Evolutionary conservation across 2,329 filamentous ascomycete species (phyloP).

Genomic region (Macrophomina tecta): DNA sequence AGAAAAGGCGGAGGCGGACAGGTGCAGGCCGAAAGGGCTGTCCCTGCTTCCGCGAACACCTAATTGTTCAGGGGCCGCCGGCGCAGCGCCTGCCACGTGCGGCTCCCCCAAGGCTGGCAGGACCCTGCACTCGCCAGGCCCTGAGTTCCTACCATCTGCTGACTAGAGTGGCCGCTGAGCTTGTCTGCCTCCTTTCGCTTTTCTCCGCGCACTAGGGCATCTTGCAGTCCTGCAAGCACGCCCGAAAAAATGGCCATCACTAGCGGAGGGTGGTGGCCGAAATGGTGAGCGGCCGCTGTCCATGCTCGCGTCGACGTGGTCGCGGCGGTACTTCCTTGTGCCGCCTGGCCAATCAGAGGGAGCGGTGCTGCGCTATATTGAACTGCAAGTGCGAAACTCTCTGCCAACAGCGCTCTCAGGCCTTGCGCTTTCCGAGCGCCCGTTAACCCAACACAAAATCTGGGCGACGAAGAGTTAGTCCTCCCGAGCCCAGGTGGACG

Average conservation of each 20-base stretch:
- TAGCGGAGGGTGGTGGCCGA: not conserved
- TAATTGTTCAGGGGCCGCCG: not conserved
- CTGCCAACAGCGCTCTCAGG: too few relatives aligned
- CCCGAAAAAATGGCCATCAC: not conserved
- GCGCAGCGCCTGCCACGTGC: constrained; percentile 9
- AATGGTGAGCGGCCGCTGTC: not conserved
- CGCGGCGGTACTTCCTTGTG: too few relatives aligned
- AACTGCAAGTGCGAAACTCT: too few relatives aligned
- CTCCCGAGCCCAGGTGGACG: too few relatives aligned
- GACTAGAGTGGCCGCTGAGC: not conserved
- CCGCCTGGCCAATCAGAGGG: too few relatives aligned
- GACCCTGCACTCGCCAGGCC: not conserved
- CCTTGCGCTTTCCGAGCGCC: too few relatives aligned
- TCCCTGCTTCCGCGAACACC: not conserved
- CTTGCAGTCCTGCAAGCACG: not conserved
- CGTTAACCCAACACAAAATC: too few relatives aligned
- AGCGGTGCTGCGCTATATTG: too few relatives aligned
- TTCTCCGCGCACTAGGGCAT: not conserved
- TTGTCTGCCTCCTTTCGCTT: not conserved
- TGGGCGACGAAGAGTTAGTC: too few relatives aligned
- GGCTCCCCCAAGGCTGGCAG: not conserved
- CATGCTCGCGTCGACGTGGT: not conserved
- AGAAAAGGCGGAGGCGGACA: not conserved
- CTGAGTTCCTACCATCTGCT: not conserved
- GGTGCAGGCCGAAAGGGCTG: not conserved